Evolutionary conservation across 352 stramenopile genomes (phyloP).

Genomic region (Phytophthora kernoviae): DNA sequence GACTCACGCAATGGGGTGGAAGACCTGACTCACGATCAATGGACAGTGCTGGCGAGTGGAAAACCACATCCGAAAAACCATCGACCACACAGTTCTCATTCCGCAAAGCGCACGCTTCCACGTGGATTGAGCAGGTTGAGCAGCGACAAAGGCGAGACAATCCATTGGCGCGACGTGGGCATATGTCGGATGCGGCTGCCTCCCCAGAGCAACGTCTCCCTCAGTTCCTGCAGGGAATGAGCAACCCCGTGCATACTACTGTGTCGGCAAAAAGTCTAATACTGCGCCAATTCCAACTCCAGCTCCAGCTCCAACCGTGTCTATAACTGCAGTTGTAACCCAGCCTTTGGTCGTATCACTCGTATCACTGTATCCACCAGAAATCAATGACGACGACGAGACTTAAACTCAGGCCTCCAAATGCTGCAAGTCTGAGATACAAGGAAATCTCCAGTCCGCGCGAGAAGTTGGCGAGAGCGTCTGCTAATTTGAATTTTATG

Average conservation of each 20-base stretch:
- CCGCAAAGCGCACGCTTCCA: constrained; percentile 43
- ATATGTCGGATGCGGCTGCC: not conserved
- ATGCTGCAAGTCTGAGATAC: constrained; percentile 22
- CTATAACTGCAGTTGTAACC: not conserved
- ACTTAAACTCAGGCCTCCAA: not conserved
- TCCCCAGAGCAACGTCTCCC: constrained; percentile 47
- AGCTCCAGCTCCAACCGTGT: not conserved
- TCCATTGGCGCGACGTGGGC: constrained; percentile 35
- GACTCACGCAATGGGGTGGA: constrained; percentile 54
- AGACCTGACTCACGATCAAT: constrained; percentile 48
- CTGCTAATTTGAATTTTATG: constrained; percentile 77
- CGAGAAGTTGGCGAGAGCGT: constrained; percentile 52
- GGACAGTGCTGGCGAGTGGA: constrained; percentile 64
- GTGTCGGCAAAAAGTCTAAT: not conserved
- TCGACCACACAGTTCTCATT: constrained; percentile 63
- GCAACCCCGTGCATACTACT: constrained; percentile 44
- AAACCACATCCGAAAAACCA: constrained; percentile 67
- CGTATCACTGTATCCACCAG: constrained; percentile 7
- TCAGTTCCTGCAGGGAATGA: constrained; percentile 53
- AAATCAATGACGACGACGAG: not conserved
- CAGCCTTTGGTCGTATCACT: constrained; percentile 14
- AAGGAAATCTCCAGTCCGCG: constrained; percentile 50
- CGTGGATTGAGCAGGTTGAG: constrained; percentile 81
- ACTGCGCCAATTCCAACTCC: not conserved
- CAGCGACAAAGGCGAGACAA: constrained; percentile 47